Conservation (phyloP, 371 early-diverging fungal genomes). For the Mortierella polycephala region DNA sequence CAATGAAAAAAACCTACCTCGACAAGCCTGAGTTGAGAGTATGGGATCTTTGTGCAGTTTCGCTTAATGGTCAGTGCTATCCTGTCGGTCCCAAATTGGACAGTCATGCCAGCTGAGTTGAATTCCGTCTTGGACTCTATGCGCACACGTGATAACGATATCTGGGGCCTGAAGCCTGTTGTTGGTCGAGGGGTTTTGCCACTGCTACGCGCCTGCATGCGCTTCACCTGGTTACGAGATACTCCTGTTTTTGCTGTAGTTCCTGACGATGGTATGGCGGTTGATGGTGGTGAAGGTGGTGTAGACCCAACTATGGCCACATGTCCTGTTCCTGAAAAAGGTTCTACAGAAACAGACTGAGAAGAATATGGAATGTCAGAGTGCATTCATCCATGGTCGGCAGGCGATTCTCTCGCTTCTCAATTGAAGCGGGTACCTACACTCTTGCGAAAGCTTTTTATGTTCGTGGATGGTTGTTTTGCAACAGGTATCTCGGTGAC, state of each 20-base stretch:
- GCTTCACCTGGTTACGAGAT: slow-evolving; percentile 4
- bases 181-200: not conserved
- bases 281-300: slow-evolving; percentile 20
- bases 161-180: slow-evolving; percentile 28
- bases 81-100: slow-evolving; percentile 41
- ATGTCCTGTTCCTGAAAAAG: not conserved
- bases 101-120: slow-evolving; percentile 24
- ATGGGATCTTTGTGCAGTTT: slow-evolving; percentile 32
- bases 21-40: slow-evolving; percentile 29
- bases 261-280: not conserved
- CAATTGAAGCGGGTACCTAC: slow-evolving; percentile 7
- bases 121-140: slow-evolving; percentile 31
- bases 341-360: slow-evolving; percentile 18
- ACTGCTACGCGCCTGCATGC: slow-evolving; percentile 12
- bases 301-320: not conserved
- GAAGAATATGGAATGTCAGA: not conserved
- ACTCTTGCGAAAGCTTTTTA: slow-evolving; percentile 16
- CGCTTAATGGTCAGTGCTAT: slow-evolving; percentile 30
- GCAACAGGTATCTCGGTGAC: not conserved
- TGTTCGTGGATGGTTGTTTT: not conserved
- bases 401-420: not conserved
- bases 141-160: slow-evolving; percentile 29
- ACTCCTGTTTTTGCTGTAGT: not conserved
- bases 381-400: not conserved
- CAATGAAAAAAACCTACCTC: slow-evolving; percentile 19